phyloP scores from a whole-genome alignment of 1,139 yeast species.

The Meyerozyma smithsonii region DNA sequence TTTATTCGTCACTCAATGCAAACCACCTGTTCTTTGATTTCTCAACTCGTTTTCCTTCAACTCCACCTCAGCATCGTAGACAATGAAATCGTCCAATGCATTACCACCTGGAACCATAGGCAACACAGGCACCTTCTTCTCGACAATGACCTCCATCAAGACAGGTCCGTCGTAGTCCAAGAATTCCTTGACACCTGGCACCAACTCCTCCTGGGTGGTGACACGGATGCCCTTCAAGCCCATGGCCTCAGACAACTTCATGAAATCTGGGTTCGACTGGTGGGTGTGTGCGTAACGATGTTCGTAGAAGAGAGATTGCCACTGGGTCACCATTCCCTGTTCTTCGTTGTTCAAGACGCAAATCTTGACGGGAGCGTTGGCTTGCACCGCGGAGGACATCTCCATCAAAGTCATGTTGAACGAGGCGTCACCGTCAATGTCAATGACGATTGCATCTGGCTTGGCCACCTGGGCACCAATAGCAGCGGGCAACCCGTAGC shows the following conservation, averaged over 20 bases:
- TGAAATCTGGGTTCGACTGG: conserved; percentile 89
- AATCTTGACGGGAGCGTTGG: conserved; percentile 82
- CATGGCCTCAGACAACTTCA: conserved; percentile 92
- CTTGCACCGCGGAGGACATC: conserved; percentile 91
- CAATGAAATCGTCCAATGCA: conserved; percentile 87
- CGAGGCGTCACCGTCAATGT: conserved; percentile 97
- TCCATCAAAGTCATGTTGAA: conserved; percentile 96
- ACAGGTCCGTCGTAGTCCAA: conserved; percentile 80
- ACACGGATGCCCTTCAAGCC: conserved; percentile 81
- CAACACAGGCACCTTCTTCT: conserved; percentile 93
- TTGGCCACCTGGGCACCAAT: conserved; percentile 97
- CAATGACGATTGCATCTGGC: conserved; percentile 92
- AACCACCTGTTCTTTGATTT: conserved; percentile 54
- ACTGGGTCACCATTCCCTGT: conserved; percentile 99
- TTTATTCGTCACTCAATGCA: conserved; percentile 24
- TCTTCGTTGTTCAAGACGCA: conserved; percentile 92
- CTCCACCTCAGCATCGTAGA: conserved; percentile 78
- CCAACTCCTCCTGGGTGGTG: conserved; percentile 57
- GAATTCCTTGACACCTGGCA: conserved; percentile 55
- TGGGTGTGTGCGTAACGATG: conserved; percentile 96
- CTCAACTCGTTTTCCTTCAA: conserved; percentile 64
- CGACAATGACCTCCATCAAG: conserved; percentile 83
- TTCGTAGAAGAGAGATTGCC: conserved; percentile 97
- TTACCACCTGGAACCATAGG: conserved; percentile 99
- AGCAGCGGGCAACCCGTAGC: conserved; percentile 94